Evolutionary conservation across 805 yeast species (phyloP).

Genomic region (Candida patagonica): DNA sequence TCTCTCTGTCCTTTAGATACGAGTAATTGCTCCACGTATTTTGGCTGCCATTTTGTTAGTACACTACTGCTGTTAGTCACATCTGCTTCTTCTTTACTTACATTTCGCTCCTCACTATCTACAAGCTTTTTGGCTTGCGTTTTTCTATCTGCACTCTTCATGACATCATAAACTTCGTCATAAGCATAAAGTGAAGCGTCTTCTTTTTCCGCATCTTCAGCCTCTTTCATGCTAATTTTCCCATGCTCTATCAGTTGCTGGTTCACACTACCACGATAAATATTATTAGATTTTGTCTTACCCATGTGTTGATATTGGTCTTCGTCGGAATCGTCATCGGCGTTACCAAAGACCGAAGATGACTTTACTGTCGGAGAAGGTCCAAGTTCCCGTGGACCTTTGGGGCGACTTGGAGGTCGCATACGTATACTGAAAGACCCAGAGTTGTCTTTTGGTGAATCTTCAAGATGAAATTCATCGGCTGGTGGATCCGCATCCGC

Average conservation of each 20-base stretch:
- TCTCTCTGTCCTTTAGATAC: slow-evolving; percentile 39
- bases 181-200: slow-evolving; percentile 29
- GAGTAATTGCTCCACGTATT: slow-evolving; percentile 35
- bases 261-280: slow-evolving; percentile 6
- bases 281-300: slow-evolving; percentile 6
- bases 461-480: too few relatives aligned
- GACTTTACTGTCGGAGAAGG: slow-evolving; percentile 5
- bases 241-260: slow-evolving; percentile 9
- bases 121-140: neutral
- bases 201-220: slow-evolving; percentile 6
- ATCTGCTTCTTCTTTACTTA: slow-evolving; percentile 4
- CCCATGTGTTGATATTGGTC: slow-evolving; percentile 7
- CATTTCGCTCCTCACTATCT: slow-evolving; percentile 13
- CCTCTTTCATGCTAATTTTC: slow-evolving; percentile 5
- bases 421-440: slow-evolving; percentile 5
- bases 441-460: too few relatives aligned
- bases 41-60: slow-evolving; percentile 16
- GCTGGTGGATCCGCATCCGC: too few relatives aligned
- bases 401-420: slow-evolving; percentile 7
- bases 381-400: slow-evolving; percentile 10
- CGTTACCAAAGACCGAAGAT: slow-evolving; percentile 7
- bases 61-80: slow-evolving; percentile 2
- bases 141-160: slow-evolving; percentile 25
- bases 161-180: slow-evolving; percentile 40
- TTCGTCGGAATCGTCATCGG: slow-evolving; percentile 6